Evolutionary conservation across 176 grass and related monocot genomes (phyloP).

Genomic region (Rhynchospora pubera): DNA sequence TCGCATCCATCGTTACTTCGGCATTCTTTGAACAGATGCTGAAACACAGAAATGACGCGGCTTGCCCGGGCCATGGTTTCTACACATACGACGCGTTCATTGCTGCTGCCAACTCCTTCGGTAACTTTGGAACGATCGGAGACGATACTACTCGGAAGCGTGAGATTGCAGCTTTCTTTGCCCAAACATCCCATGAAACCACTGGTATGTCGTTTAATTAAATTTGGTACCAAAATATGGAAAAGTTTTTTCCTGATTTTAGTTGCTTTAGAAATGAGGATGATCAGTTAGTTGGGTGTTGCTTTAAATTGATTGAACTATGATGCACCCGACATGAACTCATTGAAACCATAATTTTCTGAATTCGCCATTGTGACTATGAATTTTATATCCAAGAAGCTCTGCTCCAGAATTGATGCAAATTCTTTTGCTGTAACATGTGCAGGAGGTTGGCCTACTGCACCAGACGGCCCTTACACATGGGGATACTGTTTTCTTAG

Average conservation of each 20-base stretch:
- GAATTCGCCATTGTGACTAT: background rate
- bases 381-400: background rate
- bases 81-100: slow-evolving; percentile 49
- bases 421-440: background rate
- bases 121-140: slow-evolving; percentile 28
- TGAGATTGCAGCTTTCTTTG: slow-evolving; percentile 50
- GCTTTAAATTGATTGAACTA: too few relatives aligned
- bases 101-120: slow-evolving; percentile 28
- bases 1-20: slow-evolving; percentile 26
- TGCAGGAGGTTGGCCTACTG: slow-evolving; percentile 25
- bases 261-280: too few relatives aligned
- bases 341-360: too few relatives aligned
- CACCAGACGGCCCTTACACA: slow-evolving; percentile 30
- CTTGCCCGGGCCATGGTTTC: slow-evolving; percentile 30
- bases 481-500: slow-evolving; percentile 41
- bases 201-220: background rate
- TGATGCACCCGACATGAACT: too few relatives aligned
- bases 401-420: too few relatives aligned
- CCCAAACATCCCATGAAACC: slow-evolving; percentile 59
- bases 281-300: too few relatives aligned
- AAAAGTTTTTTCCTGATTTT: too few relatives aligned
- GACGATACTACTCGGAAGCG: background rate
- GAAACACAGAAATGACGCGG: slow-evolving; percentile 30
- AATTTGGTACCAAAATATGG: background rate
- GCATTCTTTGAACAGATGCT: slow-evolving; percentile 42